Evolutionary conservation across 441 rosid genomes (phyloP).

Genomic region (Daphne laureola): DNA sequence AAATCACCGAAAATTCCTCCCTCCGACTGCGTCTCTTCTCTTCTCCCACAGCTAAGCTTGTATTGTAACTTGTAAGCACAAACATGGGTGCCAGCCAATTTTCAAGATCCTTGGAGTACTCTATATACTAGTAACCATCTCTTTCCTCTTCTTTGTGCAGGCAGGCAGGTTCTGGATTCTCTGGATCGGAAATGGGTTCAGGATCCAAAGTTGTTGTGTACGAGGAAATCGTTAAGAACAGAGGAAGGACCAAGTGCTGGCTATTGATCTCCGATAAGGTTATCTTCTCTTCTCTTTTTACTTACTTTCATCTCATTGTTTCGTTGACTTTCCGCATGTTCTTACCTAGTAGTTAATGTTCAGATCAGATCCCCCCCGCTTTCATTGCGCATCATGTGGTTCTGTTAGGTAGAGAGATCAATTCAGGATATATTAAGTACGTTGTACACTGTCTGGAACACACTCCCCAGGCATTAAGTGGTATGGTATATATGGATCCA

Average conservation of each 20-base stretch:
- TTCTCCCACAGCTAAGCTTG: too few species aligned
- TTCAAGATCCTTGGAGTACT: too few species aligned
- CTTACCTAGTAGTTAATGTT: not conserved
- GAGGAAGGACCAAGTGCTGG: conserved; percentile 48
- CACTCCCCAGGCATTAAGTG: too few species aligned
- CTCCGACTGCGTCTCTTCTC: too few species aligned
- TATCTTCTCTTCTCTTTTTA: not conserved
- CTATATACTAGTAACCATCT: not conserved
- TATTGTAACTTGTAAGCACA: too few species aligned
- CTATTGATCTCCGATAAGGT: conserved; percentile 60
- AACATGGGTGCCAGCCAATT: too few species aligned
- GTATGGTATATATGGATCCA: too few species aligned
- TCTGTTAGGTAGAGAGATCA: not conserved
- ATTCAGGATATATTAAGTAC: too few species aligned
- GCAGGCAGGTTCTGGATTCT: not conserved
- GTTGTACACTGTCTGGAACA: too few species aligned
- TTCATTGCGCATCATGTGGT: not conserved
- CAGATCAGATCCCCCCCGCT: not conserved
- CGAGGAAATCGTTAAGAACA: conserved; percentile 46
- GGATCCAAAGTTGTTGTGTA: conserved; percentile 24
- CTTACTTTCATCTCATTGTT: not conserved
- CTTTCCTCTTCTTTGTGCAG: too few species aligned
- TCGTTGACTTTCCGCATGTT: not conserved
- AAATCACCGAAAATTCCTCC: too few species aligned
- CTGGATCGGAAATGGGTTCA: conserved; percentile 23